These are phyloP conservation scores for Leptographium procerum DNA, from an alignment of 2,329 filamentous ascomycete species.

Conservation along the genomic window DNA sequence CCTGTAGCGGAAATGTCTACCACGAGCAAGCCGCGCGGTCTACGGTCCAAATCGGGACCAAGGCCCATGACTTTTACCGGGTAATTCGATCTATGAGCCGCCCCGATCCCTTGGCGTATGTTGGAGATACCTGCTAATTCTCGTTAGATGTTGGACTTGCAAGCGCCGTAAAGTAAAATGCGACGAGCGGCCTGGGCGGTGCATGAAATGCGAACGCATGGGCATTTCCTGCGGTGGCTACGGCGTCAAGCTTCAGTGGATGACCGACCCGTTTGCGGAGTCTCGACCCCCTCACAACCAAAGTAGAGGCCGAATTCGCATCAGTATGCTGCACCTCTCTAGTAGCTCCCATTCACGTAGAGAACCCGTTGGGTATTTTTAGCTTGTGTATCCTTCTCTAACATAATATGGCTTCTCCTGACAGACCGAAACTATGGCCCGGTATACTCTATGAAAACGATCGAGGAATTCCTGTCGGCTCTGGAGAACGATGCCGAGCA, in stretches of 20 bases:
- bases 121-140: too few species aligned
- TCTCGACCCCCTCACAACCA: neutral
- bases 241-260: constrained; percentile 6
- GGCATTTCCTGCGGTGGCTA: constrained; percentile 5
- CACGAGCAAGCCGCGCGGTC: too few species aligned
- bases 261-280: neutral
- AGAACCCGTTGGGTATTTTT: too few species aligned
- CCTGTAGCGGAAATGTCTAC: too few species aligned
- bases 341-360: too few species aligned
- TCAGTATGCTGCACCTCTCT: too few species aligned
- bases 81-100: too few species aligned
- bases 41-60: too few species aligned
- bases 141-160: constrained; percentile 8
- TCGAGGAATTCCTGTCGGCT: neutral
- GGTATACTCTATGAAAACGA: neutral
- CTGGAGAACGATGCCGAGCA: neutral
- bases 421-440: neutral
- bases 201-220: constrained; percentile 8
- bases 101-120: too few species aligned
- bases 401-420: neutral
- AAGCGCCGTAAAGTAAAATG: constrained; percentile 12
- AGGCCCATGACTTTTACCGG: too few species aligned
- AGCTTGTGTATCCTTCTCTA: too few species aligned
- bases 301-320: neutral
- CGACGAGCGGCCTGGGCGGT: constrained; percentile 8